Evolutionary conservation across 768 basidiomycete species (phyloP).

Genomic region (Dictyophora rubrovolvata): DNA sequence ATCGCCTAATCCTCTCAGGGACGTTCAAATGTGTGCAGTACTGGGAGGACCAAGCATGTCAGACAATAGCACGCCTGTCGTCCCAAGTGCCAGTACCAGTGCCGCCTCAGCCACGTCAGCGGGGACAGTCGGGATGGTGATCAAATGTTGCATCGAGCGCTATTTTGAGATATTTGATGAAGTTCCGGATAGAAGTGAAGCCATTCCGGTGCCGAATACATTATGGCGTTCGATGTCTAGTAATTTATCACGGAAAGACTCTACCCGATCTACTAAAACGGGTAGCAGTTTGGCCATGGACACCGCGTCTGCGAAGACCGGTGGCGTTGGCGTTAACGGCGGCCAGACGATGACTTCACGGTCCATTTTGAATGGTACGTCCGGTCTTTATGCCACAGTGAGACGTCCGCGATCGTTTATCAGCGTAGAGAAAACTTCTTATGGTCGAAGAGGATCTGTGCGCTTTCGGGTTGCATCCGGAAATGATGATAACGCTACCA

Average conservation of each 20-base stretch:
- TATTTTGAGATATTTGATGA: slow-evolving; percentile 87
- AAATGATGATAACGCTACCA: slow-evolving; percentile 16
- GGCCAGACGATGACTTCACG: not conserved
- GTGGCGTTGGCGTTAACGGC: not conserved
- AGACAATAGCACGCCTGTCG: slow-evolving; percentile 13
- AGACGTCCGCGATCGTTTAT: slow-evolving; percentile 39
- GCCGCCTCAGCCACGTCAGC: not conserved
- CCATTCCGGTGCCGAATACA: slow-evolving; percentile 23
- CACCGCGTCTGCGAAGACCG: not conserved
- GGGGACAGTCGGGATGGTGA: slow-evolving; percentile 59
- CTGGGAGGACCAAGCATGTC: slow-evolving; percentile 36
- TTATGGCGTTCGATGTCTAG: slow-evolving; percentile 48
- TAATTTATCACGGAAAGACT: slow-evolving; percentile 49
- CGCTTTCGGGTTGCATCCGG: slow-evolving; percentile 36
- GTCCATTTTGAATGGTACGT: not conserved
- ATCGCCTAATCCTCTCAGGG: slow-evolving; percentile 53
- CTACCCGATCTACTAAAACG: slow-evolving; percentile 56
- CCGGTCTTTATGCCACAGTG: not conserved
- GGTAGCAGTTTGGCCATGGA: slow-evolving; percentile 19
- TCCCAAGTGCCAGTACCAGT: slow-evolving; percentile 3
- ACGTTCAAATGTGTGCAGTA: slow-evolving; percentile 65
- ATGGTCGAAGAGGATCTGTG: slow-evolving; percentile 36
- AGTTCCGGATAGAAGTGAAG: slow-evolving; percentile 59
- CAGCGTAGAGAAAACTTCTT: slow-evolving; percentile 45
- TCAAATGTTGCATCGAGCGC: slow-evolving; percentile 69